These are phyloP conservation scores for Globisporangium carolinianum DNA, from an alignment of 352 stramenopile genomes.

Conservation along the genomic window DNA sequence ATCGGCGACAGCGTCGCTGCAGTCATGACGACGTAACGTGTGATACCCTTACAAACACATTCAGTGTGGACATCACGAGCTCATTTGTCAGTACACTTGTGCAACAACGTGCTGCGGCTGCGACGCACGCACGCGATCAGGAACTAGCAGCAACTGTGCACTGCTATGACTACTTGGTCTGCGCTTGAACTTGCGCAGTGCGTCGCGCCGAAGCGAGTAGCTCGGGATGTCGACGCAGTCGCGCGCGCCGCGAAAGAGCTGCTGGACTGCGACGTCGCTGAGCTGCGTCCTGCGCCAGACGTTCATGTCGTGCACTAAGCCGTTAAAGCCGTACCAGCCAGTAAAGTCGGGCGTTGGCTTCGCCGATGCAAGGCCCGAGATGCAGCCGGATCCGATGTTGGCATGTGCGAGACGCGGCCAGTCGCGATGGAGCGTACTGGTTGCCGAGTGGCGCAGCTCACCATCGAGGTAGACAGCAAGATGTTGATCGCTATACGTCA, in stretches of 20 bases:
- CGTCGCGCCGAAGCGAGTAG: slow-evolving; percentile 44
- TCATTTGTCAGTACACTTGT: slow-evolving; percentile 32
- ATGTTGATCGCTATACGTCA: slow-evolving; percentile 34
- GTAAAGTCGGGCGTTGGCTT: slow-evolving; percentile 35
- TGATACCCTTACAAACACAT: no score
- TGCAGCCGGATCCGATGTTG: slow-evolving; percentile 59
- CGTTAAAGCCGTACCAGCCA: slow-evolving; percentile 69
- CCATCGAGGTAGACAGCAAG: slow-evolving; percentile 58
- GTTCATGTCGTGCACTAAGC: slow-evolving; percentile 46
- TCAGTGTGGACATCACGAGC: no score
- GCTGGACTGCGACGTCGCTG: slow-evolving; percentile 37
- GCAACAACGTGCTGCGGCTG: slow-evolving; percentile 56
- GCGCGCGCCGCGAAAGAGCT: slow-evolving; percentile 50
- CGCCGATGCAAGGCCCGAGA: slow-evolving; percentile 26
- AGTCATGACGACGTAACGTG: no score
- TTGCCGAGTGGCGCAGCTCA: slow-evolving; percentile 32
- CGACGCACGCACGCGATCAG: slow-evolving; percentile 40
- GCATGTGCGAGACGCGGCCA: slow-evolving; percentile 40
- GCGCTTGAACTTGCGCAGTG: slow-evolving; percentile 9
- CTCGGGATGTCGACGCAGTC: slow-evolving; percentile 45
- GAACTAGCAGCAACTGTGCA: slow-evolving; percentile 17
- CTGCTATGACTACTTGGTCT: not conserved
- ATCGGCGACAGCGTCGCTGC: no score
- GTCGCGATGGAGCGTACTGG: slow-evolving; percentile 32
- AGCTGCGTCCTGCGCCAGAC: slow-evolving; percentile 44